Evolutionary conservation across 305 asterid species (phyloP), one percentile per base, ranked within the genome.

Genomic region (Euphrasia arctica): DNA sequence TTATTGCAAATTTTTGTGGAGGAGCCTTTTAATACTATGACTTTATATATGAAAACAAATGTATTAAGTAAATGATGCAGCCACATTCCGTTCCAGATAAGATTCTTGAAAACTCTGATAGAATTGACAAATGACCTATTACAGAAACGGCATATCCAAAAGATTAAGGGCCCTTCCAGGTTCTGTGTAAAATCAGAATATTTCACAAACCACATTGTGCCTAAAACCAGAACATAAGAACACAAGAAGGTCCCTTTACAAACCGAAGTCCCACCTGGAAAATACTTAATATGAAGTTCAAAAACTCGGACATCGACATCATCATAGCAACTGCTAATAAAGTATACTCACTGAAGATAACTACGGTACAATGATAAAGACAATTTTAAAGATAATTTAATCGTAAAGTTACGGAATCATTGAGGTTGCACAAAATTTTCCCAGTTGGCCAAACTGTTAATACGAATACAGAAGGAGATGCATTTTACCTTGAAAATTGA

Each of bases 401-500:
- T 32, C 27, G 43, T 7, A 39, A 39, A 39, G 1, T 39, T 8
- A 39, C 3, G 9, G 39, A 28, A 39, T 45, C 12, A 32, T 9
- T 32, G 9, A 29, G 27, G 58, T 54, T 25, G 12, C 14, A 22
- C 7, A 25, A 4, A 7, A 12, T 31, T 15, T 34, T 25, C 27
- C 11, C 42, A 6, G 55, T 54, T 5, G 34, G 51, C 25, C 63
- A 62, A 62, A 65, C 54, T 68, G 73, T 27, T 36, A 59, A n/a
- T 42, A 43, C 56, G 5, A 60, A 48, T 32, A 43, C 63, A 9
- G 71, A 66, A 14, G 59, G 54, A 63, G 45, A 41, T 31, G 34
- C 11, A 45, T 67, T 18, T 18, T 65, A 89, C 96, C 98, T 85
- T 85, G 80, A 89, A 91, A 71, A 89, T 68, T 10, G 82, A 78